These are phyloP conservation scores for Sporothrix pallida DNA, from an alignment of 2,329 filamentous ascomycete genomes.

Conservation along the genomic window DNA sequence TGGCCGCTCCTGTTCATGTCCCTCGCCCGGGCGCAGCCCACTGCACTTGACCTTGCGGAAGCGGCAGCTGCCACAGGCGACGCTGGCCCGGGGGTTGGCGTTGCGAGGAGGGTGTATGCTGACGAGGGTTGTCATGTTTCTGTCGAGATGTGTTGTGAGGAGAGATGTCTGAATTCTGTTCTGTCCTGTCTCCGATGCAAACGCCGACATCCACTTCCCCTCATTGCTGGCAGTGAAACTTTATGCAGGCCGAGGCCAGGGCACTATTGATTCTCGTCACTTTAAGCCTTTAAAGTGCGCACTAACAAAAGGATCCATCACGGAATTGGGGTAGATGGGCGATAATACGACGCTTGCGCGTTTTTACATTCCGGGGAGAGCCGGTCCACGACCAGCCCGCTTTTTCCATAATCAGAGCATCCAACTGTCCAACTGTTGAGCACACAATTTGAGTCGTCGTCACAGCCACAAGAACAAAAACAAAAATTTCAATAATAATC, in stretches of 20 bases:
- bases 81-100: slow-evolving; percentile 1
- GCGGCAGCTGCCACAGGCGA: slow-evolving; percentile 37
- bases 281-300: background rate
- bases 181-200: no score
- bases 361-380: background rate
- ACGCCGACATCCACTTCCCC: background rate
- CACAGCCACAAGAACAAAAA: background rate
- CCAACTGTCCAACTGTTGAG: background rate
- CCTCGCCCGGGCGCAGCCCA: slow-evolving; percentile 44
- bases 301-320: background rate
- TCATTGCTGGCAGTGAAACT: background rate
- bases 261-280: background rate
- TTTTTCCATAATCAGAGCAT: background rate
- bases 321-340: background rate
- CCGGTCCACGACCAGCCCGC: background rate
- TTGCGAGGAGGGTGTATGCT: background rate
- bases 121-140: background rate
- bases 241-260: background rate
- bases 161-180: background rate
- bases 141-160: background rate
- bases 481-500: background rate
- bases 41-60: slow-evolving; percentile 42
- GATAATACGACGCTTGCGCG: background rate
- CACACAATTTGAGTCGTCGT: background rate
- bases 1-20: no score